Base-by-base conservation (phyloP, 495 filamentous ascomycete genomes). In the Neurospora sublineolata region DNA sequence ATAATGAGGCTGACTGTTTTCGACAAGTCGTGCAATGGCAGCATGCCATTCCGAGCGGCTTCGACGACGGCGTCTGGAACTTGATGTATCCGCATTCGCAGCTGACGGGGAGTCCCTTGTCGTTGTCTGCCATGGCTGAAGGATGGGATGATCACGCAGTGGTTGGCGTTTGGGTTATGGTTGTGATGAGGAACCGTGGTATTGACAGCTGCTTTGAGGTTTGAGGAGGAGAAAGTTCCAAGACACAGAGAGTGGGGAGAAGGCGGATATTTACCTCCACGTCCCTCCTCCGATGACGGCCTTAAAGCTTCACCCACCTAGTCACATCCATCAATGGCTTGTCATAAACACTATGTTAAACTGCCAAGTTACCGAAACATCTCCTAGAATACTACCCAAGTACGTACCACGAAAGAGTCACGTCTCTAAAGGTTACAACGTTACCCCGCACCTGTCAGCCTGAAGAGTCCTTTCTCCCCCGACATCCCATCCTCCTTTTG, bases 21-120 rank as follows among this genome's bases (percentile, higher is more conserved):
- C 80, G 84, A 74, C 87, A 89, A 70, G 85, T 78, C 33, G 82
- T 84, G 78, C 87, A 89, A 79, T 89, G 87, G 77, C 87, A 89
- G 79, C 82, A 78, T 74, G 82, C 86, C 30, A 86, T 74, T 6
- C 76, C 79, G 36, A 83, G 73, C 11, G 84, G 84, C 37, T 72
- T 71, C 27, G 78, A 70, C 3, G 76, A 70, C 33, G 86, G 83
- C 9, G 86, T 84, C 18, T 74, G 77, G 73, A 88, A 85, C 40
- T 73, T 69, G 23, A 87, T 79, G 72, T 79, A 72, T 38, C 82
- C 82, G 76, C 87, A 89, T 76, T 87, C 84, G 75, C 87, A 89
- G 42, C 81, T 78, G 37, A 80, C 74, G 11, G 77, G 77, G 58
- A 75, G 60, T 70, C 76, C 76, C 52, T 64, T 64, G 52, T 64